phyloP scores from a whole-genome alignment of 345 rosid genomes.

The Excoecaria agallocha region DNA sequence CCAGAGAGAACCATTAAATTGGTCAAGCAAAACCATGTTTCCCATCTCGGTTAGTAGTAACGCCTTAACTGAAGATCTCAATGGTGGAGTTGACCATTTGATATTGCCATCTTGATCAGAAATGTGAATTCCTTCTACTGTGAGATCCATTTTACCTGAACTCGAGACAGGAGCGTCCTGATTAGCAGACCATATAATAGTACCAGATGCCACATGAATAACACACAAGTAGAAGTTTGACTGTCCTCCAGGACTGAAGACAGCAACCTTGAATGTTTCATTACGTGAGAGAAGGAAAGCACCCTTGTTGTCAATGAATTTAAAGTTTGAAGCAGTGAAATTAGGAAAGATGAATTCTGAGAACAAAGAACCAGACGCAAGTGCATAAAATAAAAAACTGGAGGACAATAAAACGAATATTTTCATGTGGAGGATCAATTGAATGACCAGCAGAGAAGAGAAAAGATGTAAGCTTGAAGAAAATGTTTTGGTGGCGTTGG shows the following conservation, averaged over 20 bases:
- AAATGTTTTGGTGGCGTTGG: constrained; percentile 11
- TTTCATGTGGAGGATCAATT: constrained; percentile 42
- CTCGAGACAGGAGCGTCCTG: constrained; percentile 60
- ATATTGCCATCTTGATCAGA: constrained; percentile 40
- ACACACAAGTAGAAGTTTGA: constrained; percentile 62
- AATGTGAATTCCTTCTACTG: constrained; percentile 54
- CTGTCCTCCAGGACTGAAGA: constrained; percentile 47
- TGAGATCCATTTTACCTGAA: constrained; percentile 57
- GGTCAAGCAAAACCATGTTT: constrained; percentile 67
- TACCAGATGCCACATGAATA: constrained; percentile 55
- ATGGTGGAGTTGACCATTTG: constrained; percentile 66
- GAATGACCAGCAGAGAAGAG: constrained; percentile 20
- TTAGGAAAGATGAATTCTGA: constrained; percentile 54
- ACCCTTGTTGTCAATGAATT: constrained; percentile 47
- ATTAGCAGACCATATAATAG: constrained; percentile 81
- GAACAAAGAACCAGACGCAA: constrained; percentile 37
- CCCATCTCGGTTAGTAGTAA: constrained; percentile 63
- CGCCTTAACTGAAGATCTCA: constrained; percentile 47
- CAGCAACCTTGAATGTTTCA: constrained; percentile 59
- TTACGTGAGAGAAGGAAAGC: constrained; percentile 62
- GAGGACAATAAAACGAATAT: constrained; percentile 23
- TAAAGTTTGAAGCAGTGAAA: constrained; percentile 61
- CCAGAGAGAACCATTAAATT: constrained; percentile 61
- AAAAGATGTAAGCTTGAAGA: constrained; percentile 15
- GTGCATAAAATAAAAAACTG: constrained; percentile 38